Evolutionary conservation across 2,329 filamentous ascomycete species (phyloP).

Genomic region (Claviceps sp.): DNA sequence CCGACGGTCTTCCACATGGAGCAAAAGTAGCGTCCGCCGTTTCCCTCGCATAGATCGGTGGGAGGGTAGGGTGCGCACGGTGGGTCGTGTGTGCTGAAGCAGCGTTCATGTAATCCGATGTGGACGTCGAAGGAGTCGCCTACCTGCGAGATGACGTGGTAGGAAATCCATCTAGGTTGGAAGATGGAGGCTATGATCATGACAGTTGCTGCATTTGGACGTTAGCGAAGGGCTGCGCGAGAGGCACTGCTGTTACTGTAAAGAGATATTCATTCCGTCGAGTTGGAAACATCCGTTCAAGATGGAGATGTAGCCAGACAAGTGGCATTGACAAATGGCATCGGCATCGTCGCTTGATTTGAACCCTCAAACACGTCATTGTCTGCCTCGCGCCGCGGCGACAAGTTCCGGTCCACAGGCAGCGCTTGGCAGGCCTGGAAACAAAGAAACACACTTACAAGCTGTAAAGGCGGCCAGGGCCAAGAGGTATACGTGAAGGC

Average conservation of each 20-base stretch:
- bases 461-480: conserved; percentile 29
- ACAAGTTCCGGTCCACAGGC: no score
- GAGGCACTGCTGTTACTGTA: no score
- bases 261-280: no score
- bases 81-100: conserved; percentile 53
- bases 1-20: conserved; percentile 81
- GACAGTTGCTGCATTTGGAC: conserved; percentile 40
- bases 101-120: conserved; percentile 71
- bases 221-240: conserved; percentile 15
- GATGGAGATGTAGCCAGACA: no score
- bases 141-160: conserved; percentile 36
- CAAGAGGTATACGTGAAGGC: conserved; percentile 27
- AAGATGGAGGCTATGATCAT: conserved; percentile 59
- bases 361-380: conserved; percentile 13
- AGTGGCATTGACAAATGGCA: not conserved
- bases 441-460: conserved; percentile 21
- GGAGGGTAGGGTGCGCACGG: conserved; percentile 36
- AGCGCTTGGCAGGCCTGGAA: no score
- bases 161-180: conserved; percentile 59
- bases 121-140: conserved; percentile 39
- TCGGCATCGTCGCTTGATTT: not conserved
- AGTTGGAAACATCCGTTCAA: no score
- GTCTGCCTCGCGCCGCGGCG: not conserved
- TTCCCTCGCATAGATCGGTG: conserved; percentile 20
- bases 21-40: conserved; percentile 61